Conservation (phyloP, 2,329 filamentous ascomycete species). For the Escovopsis weberi region DNA sequence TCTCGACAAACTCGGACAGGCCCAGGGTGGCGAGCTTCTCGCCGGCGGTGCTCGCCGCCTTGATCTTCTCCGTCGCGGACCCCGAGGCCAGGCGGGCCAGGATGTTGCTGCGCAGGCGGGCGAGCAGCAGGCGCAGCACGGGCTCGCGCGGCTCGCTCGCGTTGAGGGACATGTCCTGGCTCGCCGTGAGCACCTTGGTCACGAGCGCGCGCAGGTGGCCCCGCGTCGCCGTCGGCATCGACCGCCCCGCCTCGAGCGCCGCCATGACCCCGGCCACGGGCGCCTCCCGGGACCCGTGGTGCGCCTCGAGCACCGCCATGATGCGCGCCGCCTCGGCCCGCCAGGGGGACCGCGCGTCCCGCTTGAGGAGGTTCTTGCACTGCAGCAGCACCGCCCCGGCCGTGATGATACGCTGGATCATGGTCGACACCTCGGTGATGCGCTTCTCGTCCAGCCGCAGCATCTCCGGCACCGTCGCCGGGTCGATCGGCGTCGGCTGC, state of each 20-base stretch:
- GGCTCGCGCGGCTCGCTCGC: constrained; percentile 35
- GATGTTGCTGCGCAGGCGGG: constrained; percentile 52
- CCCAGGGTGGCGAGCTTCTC: constrained; percentile 57
- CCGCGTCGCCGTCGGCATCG: constrained; percentile 51
- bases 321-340: constrained; percentile 60
- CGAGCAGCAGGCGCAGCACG: constrained; percentile 51
- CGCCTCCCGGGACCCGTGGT: constrained; percentile 34
- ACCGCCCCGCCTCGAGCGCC: constrained; percentile 45
- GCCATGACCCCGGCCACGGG: constrained; percentile 47
- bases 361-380: constrained; percentile 70
- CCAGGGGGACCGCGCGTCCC: constrained; percentile 66
- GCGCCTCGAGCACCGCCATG: constrained; percentile 49
- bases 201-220: constrained; percentile 43
- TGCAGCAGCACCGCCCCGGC: constrained; percentile 63
- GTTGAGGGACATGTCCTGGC: constrained; percentile 27
- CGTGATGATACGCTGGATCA: constrained; percentile 46
- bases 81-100: constrained; percentile 48
- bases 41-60: constrained; percentile 51
- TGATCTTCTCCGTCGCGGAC: constrained; percentile 55
- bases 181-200: constrained; percentile 38
- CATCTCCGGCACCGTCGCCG: constrained; percentile 54
- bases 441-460: constrained; percentile 54
- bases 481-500: constrained; percentile 40
- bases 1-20: constrained; percentile 57
- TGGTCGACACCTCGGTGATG: constrained; percentile 29